Conservation (phyloP, 306 rosid species). For the Senna siamea region DNA sequence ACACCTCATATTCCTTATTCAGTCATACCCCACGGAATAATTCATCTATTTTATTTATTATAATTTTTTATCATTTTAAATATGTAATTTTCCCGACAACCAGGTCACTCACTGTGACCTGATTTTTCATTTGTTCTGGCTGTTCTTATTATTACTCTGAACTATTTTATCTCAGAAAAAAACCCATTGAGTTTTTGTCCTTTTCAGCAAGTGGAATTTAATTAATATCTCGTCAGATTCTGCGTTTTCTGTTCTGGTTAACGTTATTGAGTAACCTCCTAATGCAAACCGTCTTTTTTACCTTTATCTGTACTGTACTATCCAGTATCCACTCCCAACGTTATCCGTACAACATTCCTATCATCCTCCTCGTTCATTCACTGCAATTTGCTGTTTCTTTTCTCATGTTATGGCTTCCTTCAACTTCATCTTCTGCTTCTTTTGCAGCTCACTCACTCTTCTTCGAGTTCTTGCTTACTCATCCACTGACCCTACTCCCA, state of each 20-base stretch:
- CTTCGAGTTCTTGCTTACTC: conserved; percentile 38
- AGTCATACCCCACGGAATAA: not conserved
- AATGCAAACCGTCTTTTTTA: conserved; percentile 15
- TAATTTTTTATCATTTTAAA: no score
- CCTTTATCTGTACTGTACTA: no score
- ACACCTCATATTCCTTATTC: conserved; percentile 32
- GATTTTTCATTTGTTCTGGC: not conserved
- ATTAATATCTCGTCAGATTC: not conserved
- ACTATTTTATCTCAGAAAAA: not conserved
- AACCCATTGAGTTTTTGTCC: no score
- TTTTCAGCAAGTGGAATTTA: no score
- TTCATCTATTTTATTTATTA: no score
- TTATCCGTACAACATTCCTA: no score
- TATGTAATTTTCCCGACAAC: not conserved
- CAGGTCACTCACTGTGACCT: no score
- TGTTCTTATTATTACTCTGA: not conserved
- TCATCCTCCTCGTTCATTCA: not conserved
- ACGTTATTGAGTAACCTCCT: conserved; percentile 11
- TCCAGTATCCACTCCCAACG: no score
- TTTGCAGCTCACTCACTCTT: conserved; percentile 21
- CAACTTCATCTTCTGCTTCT: conserved; percentile 30
- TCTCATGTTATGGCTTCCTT: conserved; percentile 45
- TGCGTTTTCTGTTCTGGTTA: conserved; percentile 9
- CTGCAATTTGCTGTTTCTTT: conserved; percentile 5
- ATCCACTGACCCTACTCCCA: no score